Conservation (phyloP, 192 early-diverging fungal species). For the Umbelopsis vinacea region DNA sequence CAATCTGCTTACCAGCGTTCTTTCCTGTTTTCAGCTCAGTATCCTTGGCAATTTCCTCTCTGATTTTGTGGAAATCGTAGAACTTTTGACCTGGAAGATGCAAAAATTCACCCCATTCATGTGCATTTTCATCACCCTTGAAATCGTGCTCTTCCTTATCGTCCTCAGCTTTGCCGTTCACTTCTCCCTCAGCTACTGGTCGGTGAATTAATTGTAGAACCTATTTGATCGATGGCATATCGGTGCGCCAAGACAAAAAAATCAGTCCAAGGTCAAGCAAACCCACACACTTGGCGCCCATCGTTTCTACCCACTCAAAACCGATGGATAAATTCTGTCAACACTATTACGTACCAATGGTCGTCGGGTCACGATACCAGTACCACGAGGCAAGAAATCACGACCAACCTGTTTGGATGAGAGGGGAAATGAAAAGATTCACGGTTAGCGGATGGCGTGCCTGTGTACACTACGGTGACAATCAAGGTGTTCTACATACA, state of each 20-base stretch:
- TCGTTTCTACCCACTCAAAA: not conserved
- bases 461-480: not conserved
- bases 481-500: conserved; percentile 38
- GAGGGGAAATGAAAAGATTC: not conserved
- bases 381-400: conserved; percentile 97
- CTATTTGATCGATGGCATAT: conserved; percentile 21
- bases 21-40: conserved; percentile 88
- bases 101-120: conserved; percentile 99
- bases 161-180: conserved; percentile 58
- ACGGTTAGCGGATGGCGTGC: not conserved
- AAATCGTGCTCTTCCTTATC: conserved; percentile 36
- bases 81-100: conserved; percentile 98
- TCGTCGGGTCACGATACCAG: conserved; percentile 96
- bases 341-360: conserved; percentile 70
- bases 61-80: conserved; percentile 94
- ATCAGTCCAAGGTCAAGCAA: not conserved
- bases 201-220: conserved; percentile 96
- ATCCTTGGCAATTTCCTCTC: conserved; percentile 93
- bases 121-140: conserved; percentile 57
- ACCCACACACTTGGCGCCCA: not conserved
- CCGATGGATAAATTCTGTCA: not conserved
- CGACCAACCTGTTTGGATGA: conserved; percentile 63
- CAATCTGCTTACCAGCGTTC: conserved; percentile 57
- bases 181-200: conserved; percentile 47
- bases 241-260: not conserved